A percentile compares a stretch with the other conserved stretches of the same genome.
These are phyloP conservation scores for Pichia sp. DNA, from an alignment of 1,139 yeast species.

Conservation along the genomic window DNA sequence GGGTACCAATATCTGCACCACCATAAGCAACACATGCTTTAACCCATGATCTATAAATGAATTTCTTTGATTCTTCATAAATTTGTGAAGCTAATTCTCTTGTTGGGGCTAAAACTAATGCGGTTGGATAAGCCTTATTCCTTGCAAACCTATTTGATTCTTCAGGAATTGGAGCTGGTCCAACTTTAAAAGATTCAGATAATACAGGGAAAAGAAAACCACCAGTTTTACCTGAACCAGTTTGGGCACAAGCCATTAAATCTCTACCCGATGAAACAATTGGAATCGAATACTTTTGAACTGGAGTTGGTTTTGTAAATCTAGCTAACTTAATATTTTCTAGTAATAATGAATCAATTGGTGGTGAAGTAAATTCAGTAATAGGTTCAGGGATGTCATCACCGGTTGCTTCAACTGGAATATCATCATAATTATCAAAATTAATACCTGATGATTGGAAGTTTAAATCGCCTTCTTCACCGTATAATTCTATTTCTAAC, in stretches of 20 bases:
- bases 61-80: slow-evolving; percentile 91
- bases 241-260: slow-evolving; percentile 99
- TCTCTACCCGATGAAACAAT: slow-evolving; percentile 94
- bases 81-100: slow-evolving; percentile 98
- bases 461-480: slow-evolving; percentile 72
- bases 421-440: slow-evolving; percentile 96
- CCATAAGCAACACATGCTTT: slow-evolving; percentile 95
- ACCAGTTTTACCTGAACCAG: slow-evolving; percentile 99
- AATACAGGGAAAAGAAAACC: slow-evolving; percentile 98
- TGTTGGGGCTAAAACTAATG: slow-evolving; percentile 94
- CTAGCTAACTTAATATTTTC: slow-evolving; percentile 84
- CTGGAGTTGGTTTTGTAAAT: slow-evolving; percentile 96
- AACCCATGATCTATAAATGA: slow-evolving; percentile 98
- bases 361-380: slow-evolving; percentile 81
- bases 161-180: slow-evolving; percentile 58
- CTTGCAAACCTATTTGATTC: slow-evolving; percentile 55
- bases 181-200: slow-evolving; percentile 81
- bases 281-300: slow-evolving; percentile 96
- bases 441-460: slow-evolving; percentile 96
- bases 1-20: slow-evolving; percentile 90
- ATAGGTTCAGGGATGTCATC: slow-evolving; percentile 93
- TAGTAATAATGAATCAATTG: slow-evolving; percentile 79
- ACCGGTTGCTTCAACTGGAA: slow-evolving; percentile 98
- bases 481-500: slow-evolving; percentile 77
- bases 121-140: slow-evolving; percentile 88